phyloP scores from a whole-genome alignment of 2,329 filamentous ascomycete species.

The Colletotrichum liaoningense region DNA sequence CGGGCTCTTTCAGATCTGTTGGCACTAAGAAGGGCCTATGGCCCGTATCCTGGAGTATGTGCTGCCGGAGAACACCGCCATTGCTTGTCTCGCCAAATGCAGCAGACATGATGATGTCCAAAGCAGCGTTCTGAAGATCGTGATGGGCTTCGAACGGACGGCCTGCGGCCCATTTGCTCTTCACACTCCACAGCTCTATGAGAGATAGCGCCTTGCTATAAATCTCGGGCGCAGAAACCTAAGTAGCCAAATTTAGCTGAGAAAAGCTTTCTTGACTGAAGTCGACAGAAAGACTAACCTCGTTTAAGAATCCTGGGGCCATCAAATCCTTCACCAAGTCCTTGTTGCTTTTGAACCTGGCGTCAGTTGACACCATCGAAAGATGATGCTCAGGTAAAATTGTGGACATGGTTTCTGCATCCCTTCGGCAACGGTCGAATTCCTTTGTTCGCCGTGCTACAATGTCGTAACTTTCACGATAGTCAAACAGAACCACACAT shows the following conservation, averaged over 20 bases:
- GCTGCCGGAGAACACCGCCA: constrained; percentile 27
- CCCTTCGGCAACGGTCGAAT: constrained; percentile 44
- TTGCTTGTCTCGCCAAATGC: constrained; percentile 39
- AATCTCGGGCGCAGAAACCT: constrained; percentile 49
- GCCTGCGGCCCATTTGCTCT: constrained; percentile 41
- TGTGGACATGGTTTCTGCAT: constrained; percentile 32
- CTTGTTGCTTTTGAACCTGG: constrained; percentile 46
- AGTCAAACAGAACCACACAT: constrained; percentile 45
- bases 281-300: constrained; percentile 2
- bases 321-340: constrained; percentile 51
- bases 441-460: constrained; percentile 44
- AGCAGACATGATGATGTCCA: constrained; percentile 50
- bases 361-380: constrained; percentile 45
- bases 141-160: constrained; percentile 45
- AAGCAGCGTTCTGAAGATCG: constrained; percentile 46
- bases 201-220: constrained; percentile 45
- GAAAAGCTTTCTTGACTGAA: not conserved
- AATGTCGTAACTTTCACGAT: constrained; percentile 47
- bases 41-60: constrained; percentile 37
- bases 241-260: not conserved
- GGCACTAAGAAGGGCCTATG: no score
- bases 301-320: constrained; percentile 48
- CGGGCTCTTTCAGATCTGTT: no score
- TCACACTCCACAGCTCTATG: constrained; percentile 48
- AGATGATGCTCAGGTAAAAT: constrained; percentile 45